Base-by-base conservation (phyloP, 176 grass and related monocot species). In the Secale cereale region DNA sequence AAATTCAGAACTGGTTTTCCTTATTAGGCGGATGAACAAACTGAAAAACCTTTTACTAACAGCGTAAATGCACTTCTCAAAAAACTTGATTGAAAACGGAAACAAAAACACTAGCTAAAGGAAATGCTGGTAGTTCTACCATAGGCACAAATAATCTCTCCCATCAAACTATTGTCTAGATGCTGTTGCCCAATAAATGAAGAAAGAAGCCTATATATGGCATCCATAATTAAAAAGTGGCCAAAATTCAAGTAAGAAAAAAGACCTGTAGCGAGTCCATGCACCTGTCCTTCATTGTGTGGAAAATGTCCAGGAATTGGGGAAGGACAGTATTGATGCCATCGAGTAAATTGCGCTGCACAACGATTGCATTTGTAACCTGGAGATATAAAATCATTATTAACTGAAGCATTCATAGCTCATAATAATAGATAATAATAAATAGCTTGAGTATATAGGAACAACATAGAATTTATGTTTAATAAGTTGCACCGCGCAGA, bases 211-310 rank as follows among this genome's bases (percentile, higher is more conserved):
- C 6, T 78, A 35, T 74, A 66, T 31, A 56, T 56, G 14, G 10
- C 23, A 73, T 17, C 20, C 20, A 66, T 35, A 32, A 86, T 23
- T 66, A 76, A 64, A 64, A 57, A 28, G 45, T 48, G 45, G 15
- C 22, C 72, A 30, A 52, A 86, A 71, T 43, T 22, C 26, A 61
- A 59, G 43, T 52, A 8, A 57, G 41, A 62, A 82, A 82, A 46
- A 79, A 70, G 15, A 98, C 95, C 93, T 98, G 87, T 77, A 98
- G 86, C 75, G 96, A 98, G 85, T 94, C 76, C 77, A 91, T 90
- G 87, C 93, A 95, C 68, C 96, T 91, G 66, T 92, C 84, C 89
- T 92, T 81, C 93, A 98, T 98, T 5, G 91, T 94, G 64, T 91
- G 89, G 87, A 95, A 91, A 89, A 98, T 94, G 82, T 39, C 78